Percentiles rank a stretch among this genome's conserved stretches.
Evolutionary conservation across 2,329 filamentous ascomycete genomes (phyloP).

Genomic region (Metarhizium album): DNA sequence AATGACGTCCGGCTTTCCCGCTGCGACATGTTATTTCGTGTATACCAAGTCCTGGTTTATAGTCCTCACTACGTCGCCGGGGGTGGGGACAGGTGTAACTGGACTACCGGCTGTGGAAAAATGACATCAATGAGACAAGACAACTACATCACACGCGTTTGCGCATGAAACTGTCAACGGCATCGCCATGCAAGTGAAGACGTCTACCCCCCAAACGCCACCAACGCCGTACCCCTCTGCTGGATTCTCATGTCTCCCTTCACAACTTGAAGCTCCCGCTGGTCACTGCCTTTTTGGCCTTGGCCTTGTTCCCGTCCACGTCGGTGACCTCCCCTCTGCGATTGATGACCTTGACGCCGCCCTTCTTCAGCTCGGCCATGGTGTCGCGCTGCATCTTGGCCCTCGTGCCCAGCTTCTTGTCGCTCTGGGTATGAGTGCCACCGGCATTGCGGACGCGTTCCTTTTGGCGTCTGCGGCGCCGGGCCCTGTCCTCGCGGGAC

Average conservation of each 20-base stretch:
- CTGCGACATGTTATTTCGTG: too few species aligned
- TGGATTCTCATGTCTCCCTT: not conserved
- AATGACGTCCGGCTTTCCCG: too few species aligned
- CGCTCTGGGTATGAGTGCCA: slow-evolving; percentile 22
- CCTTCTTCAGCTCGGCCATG: slow-evolving; percentile 63
- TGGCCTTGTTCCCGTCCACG: slow-evolving; percentile 69
- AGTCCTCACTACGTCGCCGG: too few species aligned
- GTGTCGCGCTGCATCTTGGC: slow-evolving; percentile 36
- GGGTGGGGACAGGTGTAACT: too few species aligned
- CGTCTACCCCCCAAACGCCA: not conserved
- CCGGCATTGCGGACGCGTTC: slow-evolving; percentile 68
- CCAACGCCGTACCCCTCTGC: not conserved
- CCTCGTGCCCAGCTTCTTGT: slow-evolving; percentile 41
- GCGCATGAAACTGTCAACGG: not conserved
- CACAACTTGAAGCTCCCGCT: slow-evolving; percentile 55
- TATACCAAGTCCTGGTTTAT: too few species aligned
- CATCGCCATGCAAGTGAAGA: not conserved
- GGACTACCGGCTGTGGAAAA: too few species aligned
- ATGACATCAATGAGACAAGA: too few species aligned
- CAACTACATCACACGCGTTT: not conserved
- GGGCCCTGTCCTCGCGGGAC: slow-evolving; percentile 72
- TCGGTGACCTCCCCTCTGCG: slow-evolving; percentile 79
- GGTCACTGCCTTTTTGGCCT: slow-evolving; percentile 36
- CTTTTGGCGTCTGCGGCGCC: slow-evolving; percentile 70
- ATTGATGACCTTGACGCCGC: slow-evolving; percentile 84